Evolutionary conservation across 257 asterid genomes (phyloP).

Genomic region (Solanum boliviense): DNA sequence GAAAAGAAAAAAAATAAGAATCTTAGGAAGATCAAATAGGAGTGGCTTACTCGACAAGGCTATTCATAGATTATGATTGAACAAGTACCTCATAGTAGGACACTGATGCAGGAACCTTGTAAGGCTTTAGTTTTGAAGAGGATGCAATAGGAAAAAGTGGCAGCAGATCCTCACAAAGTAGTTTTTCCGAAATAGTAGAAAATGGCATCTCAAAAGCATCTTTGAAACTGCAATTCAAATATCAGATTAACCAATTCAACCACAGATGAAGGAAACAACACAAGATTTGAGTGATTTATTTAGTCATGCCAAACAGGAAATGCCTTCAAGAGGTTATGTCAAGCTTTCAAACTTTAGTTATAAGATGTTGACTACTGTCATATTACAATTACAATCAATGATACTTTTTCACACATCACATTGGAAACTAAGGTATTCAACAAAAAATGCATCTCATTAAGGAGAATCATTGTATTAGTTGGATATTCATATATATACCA

Average conservation of each 20-base stretch:
- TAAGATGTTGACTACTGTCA: neutral
- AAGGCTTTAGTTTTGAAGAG: slow-evolving; percentile 14
- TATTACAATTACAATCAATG: neutral
- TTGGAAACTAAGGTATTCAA: neutral
- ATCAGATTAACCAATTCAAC: slow-evolving; percentile 11
- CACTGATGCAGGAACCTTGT: slow-evolving; percentile 46
- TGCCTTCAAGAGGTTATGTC: neutral
- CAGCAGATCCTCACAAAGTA: slow-evolving; percentile 60
- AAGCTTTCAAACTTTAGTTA: neutral
- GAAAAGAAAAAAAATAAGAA: neutral
- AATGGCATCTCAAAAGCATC: slow-evolving; percentile 86
- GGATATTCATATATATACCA: neutral
- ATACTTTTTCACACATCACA: neutral
- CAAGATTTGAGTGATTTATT: neutral
- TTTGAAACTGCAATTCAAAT: slow-evolving; percentile 54
- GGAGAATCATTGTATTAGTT: neutral
- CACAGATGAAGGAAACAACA: neutral
- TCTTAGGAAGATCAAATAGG: neutral
- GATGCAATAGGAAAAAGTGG: slow-evolving; percentile 77
- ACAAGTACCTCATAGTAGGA: slow-evolving; percentile 65
- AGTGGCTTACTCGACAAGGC: neutral
- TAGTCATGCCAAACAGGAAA: neutral
- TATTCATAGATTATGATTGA: neutral
- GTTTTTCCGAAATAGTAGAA: slow-evolving; percentile 64
- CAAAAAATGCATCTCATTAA: neutral